Conservation (phyloP, 176 grass and related monocot species). For the Poa annua region DNA sequence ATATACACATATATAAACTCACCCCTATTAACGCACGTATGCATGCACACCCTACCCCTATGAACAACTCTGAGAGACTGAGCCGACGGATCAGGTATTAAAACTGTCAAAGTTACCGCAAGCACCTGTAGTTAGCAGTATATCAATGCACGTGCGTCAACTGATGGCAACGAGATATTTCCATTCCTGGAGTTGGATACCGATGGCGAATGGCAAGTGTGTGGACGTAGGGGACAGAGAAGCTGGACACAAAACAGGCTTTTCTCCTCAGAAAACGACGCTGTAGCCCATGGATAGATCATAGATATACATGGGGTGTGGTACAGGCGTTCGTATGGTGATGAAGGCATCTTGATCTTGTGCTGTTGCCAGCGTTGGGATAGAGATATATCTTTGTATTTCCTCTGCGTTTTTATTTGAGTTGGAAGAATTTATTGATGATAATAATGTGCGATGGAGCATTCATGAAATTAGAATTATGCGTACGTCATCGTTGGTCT, state of each 20-base stretch:
- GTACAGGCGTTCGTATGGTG: background rate
- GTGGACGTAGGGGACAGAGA: background rate
- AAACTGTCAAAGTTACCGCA: too few species aligned
- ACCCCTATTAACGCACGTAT: too few species aligned
- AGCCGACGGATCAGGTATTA: too few species aligned
- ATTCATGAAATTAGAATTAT: background rate
- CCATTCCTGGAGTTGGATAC: background rate
- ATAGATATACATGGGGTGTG: background rate
- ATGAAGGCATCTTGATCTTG: background rate
- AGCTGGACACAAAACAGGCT: background rate
- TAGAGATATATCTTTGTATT: background rate
- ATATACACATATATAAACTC: too few species aligned
- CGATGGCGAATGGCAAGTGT: background rate
- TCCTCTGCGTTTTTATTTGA: background rate
- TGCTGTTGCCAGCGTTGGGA: background rate
- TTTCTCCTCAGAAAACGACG: background rate
- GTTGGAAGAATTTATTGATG: background rate
- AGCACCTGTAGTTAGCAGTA: too few species aligned
- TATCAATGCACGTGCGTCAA: background rate
- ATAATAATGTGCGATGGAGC: background rate
- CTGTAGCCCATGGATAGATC: background rate
- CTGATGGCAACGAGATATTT: background rate
- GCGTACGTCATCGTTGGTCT: background rate
- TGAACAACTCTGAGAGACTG: too few species aligned
- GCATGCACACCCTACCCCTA: too few species aligned